These are phyloP conservation scores for Coniochaeta sp. DNA, from an alignment of 2,329 filamentous ascomycete genomes.

Conservation along the genomic window DNA sequence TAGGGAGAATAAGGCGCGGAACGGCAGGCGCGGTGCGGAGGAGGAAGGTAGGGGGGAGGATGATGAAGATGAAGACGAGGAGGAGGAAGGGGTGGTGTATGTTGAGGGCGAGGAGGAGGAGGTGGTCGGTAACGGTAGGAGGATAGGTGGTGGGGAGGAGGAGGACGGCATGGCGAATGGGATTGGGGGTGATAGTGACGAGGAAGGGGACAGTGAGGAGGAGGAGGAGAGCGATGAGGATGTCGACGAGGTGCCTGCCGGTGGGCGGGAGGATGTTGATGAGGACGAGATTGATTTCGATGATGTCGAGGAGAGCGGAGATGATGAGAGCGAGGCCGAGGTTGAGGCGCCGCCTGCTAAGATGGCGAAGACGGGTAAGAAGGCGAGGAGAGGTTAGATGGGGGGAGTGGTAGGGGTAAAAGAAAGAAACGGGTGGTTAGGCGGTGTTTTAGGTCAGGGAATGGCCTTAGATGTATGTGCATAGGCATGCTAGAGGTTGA, in stretches of 20 bases:
- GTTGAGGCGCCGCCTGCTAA: slow-evolving; percentile 25
- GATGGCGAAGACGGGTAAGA: slow-evolving; percentile 20
- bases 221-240: slow-evolving; percentile 14
- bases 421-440: not conserved
- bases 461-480: not conserved
- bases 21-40: slow-evolving; percentile 40
- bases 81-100: slow-evolving; percentile 72
- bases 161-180: slow-evolving; percentile 6
- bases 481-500: not conserved
- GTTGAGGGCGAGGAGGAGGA: slow-evolving; percentile 57
- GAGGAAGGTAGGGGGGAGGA: slow-evolving; percentile 48
- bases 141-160: slow-evolving; percentile 5
- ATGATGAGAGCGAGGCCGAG: slow-evolving; percentile 23
- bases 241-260: slow-evolving; percentile 11
- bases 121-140: slow-evolving; percentile 7
- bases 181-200: slow-evolving; percentile 13
- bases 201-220: slow-evolving; percentile 11
- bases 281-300: slow-evolving; percentile 27
- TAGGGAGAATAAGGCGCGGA: slow-evolving; percentile 47
- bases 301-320: slow-evolving; percentile 24
- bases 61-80: slow-evolving; percentile 50
- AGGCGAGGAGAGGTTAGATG: not conserved
- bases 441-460: too few relatives aligned
- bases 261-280: slow-evolving; percentile 18
- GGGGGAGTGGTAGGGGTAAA: not conserved